phyloP scores from a whole-genome alignment of 2,329 filamentous ascomycete species.

The Epichloe coenophiala region DNA sequence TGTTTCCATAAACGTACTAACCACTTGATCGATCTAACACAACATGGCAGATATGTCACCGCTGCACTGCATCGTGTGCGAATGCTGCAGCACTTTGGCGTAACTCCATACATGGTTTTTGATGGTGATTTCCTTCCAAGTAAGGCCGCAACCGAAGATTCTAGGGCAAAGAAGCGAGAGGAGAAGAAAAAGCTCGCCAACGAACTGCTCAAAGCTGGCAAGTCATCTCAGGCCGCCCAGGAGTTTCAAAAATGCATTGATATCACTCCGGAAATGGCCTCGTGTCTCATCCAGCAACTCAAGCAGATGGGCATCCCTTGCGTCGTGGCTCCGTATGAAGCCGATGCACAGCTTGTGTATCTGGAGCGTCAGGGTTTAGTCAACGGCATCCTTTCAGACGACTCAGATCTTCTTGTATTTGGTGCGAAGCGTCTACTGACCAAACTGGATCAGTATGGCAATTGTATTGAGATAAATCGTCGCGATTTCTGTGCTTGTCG shows the following conservation, averaged over 20 bases:
- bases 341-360: slow-evolving; percentile 92
- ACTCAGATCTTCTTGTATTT: slow-evolving; percentile 92
- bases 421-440: slow-evolving; percentile 82
- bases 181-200: slow-evolving; percentile 64
- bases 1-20: slow-evolving; percentile 4
- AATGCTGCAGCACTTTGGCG: slow-evolving; percentile 87
- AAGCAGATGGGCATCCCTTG: slow-evolving; percentile 71
- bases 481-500: slow-evolving; percentile 78
- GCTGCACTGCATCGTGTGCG: slow-evolving; percentile 81
- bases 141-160: slow-evolving; percentile 76
- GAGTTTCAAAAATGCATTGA: slow-evolving; percentile 94
- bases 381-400: slow-evolving; percentile 82
- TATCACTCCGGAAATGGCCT: slow-evolving; percentile 91
- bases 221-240: slow-evolving; percentile 62
- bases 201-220: slow-evolving; percentile 70
- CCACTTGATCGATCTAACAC: neutral
- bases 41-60: slow-evolving; percentile 58
- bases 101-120: slow-evolving; percentile 91
- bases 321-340: slow-evolving; percentile 92
- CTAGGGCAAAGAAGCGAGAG: slow-evolving; percentile 60
- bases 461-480: slow-evolving; percentile 83
- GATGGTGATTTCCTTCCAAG: slow-evolving; percentile 92
- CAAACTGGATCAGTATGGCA: slow-evolving; percentile 87
- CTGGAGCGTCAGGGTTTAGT: slow-evolving; percentile 77
- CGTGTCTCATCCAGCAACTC: slow-evolving; percentile 78